Conservation (phyloP, 225 moss, liverwort and hornwort species). For the Takakia lepidozioides region DNA sequence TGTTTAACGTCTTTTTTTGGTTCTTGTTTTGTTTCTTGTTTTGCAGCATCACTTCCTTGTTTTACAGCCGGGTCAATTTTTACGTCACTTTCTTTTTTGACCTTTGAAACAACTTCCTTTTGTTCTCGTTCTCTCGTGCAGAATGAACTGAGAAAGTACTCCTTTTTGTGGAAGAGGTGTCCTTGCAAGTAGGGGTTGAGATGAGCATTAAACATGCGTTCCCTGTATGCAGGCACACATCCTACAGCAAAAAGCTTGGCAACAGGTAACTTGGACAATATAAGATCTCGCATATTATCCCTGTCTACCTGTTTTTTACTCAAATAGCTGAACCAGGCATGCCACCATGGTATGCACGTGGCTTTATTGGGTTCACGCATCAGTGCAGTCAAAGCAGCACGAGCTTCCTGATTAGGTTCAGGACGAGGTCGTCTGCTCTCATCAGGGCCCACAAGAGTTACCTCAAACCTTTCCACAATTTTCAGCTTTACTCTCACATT, state of each 20-base stretch:
- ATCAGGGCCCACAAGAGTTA: slow-evolving; percentile 4
- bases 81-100: neutral
- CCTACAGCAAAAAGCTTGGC: slow-evolving; percentile 28
- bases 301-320: slow-evolving; percentile 32
- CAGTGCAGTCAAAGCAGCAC: slow-evolving; percentile 12
- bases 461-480: slow-evolving; percentile 2
- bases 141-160: slow-evolving; percentile 43
- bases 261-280: slow-evolving; percentile 42
- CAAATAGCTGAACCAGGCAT: slow-evolving; percentile 35
- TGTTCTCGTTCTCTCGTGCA: slow-evolving; percentile 28
- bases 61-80: neutral
- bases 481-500: slow-evolving; percentile 1
- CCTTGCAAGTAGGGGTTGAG: slow-evolving; percentile 33
- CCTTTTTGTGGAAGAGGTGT: slow-evolving; percentile 27
- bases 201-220: slow-evolving; percentile 17
- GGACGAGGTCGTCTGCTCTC: slow-evolving; percentile 16
- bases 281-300: slow-evolving; percentile 48
- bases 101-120: neutral
- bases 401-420: slow-evolving; percentile 14
- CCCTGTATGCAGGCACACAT: slow-evolving; percentile 28
- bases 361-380: slow-evolving; percentile 5
- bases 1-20: neutral
- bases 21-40: too few species aligned
- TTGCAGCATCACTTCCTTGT: neutral
- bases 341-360: slow-evolving; percentile 23